These are phyloP conservation scores for Amanita thiersii DNA, from an alignment of 768 basidiomycete species.

Conservation along the genomic window DNA sequence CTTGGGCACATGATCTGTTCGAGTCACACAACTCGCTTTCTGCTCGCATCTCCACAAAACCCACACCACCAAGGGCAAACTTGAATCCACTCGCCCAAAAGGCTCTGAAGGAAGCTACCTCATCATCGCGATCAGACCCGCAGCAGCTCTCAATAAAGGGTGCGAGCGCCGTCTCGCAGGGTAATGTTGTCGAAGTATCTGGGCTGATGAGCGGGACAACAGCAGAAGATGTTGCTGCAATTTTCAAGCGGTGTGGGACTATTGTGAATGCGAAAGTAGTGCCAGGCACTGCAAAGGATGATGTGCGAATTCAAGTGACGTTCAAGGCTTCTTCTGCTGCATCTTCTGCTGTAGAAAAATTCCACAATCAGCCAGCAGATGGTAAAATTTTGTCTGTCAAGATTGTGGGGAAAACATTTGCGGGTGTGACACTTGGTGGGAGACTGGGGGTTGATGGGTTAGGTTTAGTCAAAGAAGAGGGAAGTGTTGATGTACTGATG, in stretches of 20 bases:
- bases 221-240: slow-evolving; percentile 76
- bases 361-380: slow-evolving; percentile 76
- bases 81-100: slow-evolving; percentile 45
- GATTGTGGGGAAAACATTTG: slow-evolving; percentile 47
- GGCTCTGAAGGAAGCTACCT: slow-evolving; percentile 56
- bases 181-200: slow-evolving; percentile 68
- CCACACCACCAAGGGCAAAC: slow-evolving; percentile 42
- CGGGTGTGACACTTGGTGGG: slow-evolving; percentile 45
- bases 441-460: slow-evolving; percentile 52
- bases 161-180: slow-evolving; percentile 38
- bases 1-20: slow-evolving; percentile 69
- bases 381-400: slow-evolving; percentile 64
- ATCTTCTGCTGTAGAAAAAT: slow-evolving; percentile 59
- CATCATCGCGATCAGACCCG: slow-evolving; percentile 19
- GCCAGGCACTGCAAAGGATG: slow-evolving; percentile 22
- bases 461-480: slow-evolving; percentile 44
- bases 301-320: slow-evolving; percentile 59
- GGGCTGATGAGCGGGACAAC: slow-evolving; percentile 73
- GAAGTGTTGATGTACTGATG: slow-evolving; percentile 58
- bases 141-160: slow-evolving; percentile 58
- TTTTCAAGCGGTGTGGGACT: slow-evolving; percentile 74
- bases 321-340: slow-evolving; percentile 62
- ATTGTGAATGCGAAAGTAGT: slow-evolving; percentile 42
- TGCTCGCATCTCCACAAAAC: slow-evolving; percentile 41
- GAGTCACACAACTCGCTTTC: slow-evolving; percentile 55